Conservation (phyloP, 2,329 filamentous ascomycete genomes). For the Epichloe amarillans region DNA sequence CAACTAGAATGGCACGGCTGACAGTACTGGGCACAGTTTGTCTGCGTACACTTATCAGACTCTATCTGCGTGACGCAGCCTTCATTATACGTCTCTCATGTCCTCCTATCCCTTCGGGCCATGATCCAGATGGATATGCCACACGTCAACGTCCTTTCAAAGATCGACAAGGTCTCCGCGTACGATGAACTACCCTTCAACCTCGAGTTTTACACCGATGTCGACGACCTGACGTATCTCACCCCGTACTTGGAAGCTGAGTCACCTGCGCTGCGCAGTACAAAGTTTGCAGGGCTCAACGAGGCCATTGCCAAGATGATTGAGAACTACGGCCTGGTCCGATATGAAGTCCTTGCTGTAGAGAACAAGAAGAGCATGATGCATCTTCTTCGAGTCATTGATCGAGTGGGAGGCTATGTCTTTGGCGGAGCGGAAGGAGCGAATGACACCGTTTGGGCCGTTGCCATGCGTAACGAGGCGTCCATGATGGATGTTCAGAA, state of each 20-base stretch:
- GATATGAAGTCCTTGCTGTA: conserved; percentile 85
- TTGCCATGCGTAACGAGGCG: conserved; percentile 72
- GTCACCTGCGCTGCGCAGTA: conserved; percentile 51
- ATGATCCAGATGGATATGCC: conserved; percentile 99
- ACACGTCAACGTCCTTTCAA: conserved; percentile 89
- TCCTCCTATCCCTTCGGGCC: conserved; percentile 81
- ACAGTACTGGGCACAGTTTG: conserved; percentile 45
- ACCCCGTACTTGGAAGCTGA: conserved; percentile 71
- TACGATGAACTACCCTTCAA: conserved; percentile 88
- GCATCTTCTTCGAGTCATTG: conserved; percentile 75
- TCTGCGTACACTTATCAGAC: conserved; percentile 86
- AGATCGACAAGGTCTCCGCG: conserved; percentile 84
- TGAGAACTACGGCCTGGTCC: conserved; percentile 78
- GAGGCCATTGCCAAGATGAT: conserved; percentile 76
- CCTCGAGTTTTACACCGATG: conserved; percentile 93
- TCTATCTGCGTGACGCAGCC: conserved; percentile 87
- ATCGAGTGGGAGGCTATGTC: conserved; percentile 83
- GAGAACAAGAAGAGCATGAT: conserved; percentile 98
- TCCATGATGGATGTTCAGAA: conserved; percentile 71
- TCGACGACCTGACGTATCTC: conserved; percentile 80
- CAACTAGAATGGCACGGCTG: conserved; percentile 5
- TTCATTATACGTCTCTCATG: conserved; percentile 86
- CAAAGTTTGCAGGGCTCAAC: conserved; percentile 76
- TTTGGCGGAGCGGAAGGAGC: conserved; percentile 84
- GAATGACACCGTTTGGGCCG: conserved; percentile 94